Evolutionary conservation across 805 yeast species (phyloP), one percentile per base, ranked within the genome.

Genomic region (Ogataea nakhonphanomensis): DNA sequence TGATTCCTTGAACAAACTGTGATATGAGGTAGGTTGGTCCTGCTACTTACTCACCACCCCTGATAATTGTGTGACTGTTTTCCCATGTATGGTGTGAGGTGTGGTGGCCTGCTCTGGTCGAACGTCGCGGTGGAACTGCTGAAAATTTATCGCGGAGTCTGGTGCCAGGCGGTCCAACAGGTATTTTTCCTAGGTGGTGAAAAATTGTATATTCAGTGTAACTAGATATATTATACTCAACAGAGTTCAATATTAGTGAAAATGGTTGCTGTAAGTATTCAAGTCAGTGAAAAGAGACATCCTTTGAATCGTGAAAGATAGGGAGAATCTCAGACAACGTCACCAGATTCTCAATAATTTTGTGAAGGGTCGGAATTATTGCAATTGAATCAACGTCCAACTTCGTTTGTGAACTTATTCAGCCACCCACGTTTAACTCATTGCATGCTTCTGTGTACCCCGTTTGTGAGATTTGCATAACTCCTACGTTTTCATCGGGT

Each of bases 211-310:
- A 40, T 35, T 34, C 28, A 38, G 33, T 38, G 42, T 38, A 38
- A 32, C 32, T 33, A 22, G 30, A 33, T 23, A 25, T 38, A 37
- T 26, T 30, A 32, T 38, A 38, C 36, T 30, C 43, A 22, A 29
- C 35, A 34, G 31, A 39, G 24, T 25, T 20, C 15, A 24, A 20
- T 22, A 48, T 39, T 37, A 48, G 38, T 43, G 49, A 54, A 47
- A 39, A 57, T 57, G 62, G 59, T 55, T 55, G 58, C 60, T 48
- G 62, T 57, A 57, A 50, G 62, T 57, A 29, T n/a, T 24, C 8
- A 7, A 13, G 4, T 6, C 25, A 11, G 3, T 9, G 11, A 17
- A 17, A 17, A 5, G 20, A 25, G 14, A 17, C 11, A 14, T 12
- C 26, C 7, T 25, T 21, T 4, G 7, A 14, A 24, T 10, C 21